Evolutionary conservation across 2,329 filamentous ascomycete species (phyloP).

Genomic region (Xylaria multiplex): DNA sequence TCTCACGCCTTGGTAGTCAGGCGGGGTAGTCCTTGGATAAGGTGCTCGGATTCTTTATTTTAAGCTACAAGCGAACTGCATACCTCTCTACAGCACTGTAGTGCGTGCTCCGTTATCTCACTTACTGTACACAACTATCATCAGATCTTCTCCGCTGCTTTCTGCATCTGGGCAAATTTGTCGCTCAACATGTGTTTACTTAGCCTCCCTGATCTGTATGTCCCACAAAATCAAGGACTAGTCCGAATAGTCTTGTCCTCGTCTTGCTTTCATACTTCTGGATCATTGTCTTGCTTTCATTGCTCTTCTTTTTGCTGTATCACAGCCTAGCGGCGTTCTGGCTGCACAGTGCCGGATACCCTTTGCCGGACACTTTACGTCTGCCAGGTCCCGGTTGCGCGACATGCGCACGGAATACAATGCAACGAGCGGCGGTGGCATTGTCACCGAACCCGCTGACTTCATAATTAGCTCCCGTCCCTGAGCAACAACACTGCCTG

Average conservation of each 20-base stretch:
- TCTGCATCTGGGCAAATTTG: not conserved
- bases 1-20: too few relatives aligned
- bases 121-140: not conserved
- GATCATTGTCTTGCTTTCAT: conserved; percentile 28
- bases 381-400: conserved; percentile 28
- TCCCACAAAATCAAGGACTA: conserved; percentile 1
- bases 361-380: conserved; percentile 1
- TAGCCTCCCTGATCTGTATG: conserved; percentile 2
- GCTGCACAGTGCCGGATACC: not conserved
- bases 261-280: conserved; percentile 10
- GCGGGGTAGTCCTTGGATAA: too few relatives aligned
- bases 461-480: not conserved
- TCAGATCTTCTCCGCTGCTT: not conserved
- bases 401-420: conserved; percentile 12
- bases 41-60: too few relatives aligned
- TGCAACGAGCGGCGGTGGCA: conserved; percentile 10
- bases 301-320: conserved; percentile 5
- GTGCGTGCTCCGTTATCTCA: not conserved
- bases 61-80: too few relatives aligned
- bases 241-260: not conserved
- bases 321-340: conserved; percentile 10
- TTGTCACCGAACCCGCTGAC: conserved; percentile 1
- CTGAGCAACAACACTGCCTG: too few relatives aligned
- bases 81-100: too few relatives aligned
- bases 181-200: conserved; percentile 3